Percentiles rank a stretch among this genome's conserved stretches.
Evolutionary conservation across 2,329 filamentous ascomycete genomes (phyloP).

Genomic region (Aspergillus bombycis): DNA sequence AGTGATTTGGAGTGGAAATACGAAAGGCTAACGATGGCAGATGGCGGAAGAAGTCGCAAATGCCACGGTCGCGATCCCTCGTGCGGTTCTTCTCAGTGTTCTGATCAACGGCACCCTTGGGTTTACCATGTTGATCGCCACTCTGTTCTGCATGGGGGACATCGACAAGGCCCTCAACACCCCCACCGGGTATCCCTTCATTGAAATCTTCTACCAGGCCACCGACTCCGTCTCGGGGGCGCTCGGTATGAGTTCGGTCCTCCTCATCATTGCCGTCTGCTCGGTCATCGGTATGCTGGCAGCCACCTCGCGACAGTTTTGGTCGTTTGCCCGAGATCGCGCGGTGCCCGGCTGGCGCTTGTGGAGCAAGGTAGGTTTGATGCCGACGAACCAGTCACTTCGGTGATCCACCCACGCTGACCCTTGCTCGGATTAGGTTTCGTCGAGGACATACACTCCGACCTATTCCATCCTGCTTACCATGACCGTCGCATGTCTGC

Average conservation of each 20-base stretch:
- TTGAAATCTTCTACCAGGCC: constrained; percentile 37
- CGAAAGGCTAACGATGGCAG: constrained; percentile 10
- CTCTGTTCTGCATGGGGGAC: constrained; percentile 43
- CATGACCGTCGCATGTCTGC: constrained; percentile 31
- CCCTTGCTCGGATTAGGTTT: constrained; percentile 18
- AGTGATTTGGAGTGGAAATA: not conserved
- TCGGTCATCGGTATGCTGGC: constrained; percentile 40
- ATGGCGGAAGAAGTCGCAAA: constrained; percentile 48
- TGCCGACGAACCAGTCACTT: not conserved
- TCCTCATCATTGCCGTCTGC: constrained; percentile 35
- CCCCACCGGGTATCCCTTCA: constrained; percentile 39
- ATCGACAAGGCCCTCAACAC: constrained; percentile 30
- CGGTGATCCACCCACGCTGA: not conserved
- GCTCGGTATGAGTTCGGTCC: constrained; percentile 29
- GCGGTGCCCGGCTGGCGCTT: constrained; percentile 33
- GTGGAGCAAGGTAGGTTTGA: constrained; percentile 30
- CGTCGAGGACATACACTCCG: constrained; percentile 29
- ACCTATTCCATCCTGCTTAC: constrained; percentile 30
- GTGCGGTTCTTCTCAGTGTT: constrained; percentile 41
- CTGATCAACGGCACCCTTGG: constrained; percentile 42
- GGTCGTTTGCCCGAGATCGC: constrained; percentile 32
- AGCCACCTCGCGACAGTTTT: constrained; percentile 50
- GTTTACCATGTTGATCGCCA: constrained; percentile 42
- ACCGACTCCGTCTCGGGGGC: constrained; percentile 32
- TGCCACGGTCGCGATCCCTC: constrained; percentile 40